phyloP scores from a whole-genome alignment of 257 asterid species.

The Echium plantagineum region DNA sequence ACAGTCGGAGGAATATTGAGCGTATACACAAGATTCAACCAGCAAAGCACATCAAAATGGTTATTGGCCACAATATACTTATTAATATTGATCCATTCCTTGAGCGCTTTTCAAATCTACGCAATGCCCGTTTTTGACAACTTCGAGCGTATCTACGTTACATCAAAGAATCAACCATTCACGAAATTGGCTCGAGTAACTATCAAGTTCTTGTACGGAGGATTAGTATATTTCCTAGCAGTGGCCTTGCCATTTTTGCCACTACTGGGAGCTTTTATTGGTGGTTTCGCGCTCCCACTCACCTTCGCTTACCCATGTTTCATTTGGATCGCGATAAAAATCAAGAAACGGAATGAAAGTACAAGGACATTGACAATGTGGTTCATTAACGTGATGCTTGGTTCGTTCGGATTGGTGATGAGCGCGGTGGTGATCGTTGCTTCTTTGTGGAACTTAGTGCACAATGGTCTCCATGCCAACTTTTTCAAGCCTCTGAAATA shows the following conservation, averaged over 20 bases:
- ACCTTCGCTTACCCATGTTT: constrained; percentile 57
- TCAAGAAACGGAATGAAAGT: constrained; percentile 20
- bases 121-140: constrained; percentile 66
- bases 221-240: constrained; percentile 35
- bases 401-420: constrained; percentile 26
- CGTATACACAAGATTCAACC: too few relatives aligned
- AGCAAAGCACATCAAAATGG: constrained; percentile 34
- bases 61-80: constrained; percentile 22
- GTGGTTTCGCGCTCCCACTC: constrained; percentile 43
- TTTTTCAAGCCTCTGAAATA: constrained; percentile 40
- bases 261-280: constrained; percentile 34
- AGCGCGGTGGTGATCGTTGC: constrained; percentile 18
- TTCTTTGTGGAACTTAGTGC: constrained; percentile 44
- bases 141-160: constrained; percentile 28
- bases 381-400: constrained; percentile 44
- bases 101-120: constrained; percentile 55
- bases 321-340: constrained; percentile 56
- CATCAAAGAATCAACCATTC: constrained; percentile 35
- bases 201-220: constrained; percentile 42
- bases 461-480: constrained; percentile 45
- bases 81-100: constrained; percentile 25
- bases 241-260: constrained; percentile 60
- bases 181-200: constrained; percentile 38
- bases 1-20: too few relatives aligned
- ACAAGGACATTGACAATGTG: constrained; percentile 15